Evolutionary conservation across 2,329 filamentous ascomycete genomes (phyloP), one percentile per base, ranked within the genome.

Genomic region (Colletotrichum sp.): DNA sequence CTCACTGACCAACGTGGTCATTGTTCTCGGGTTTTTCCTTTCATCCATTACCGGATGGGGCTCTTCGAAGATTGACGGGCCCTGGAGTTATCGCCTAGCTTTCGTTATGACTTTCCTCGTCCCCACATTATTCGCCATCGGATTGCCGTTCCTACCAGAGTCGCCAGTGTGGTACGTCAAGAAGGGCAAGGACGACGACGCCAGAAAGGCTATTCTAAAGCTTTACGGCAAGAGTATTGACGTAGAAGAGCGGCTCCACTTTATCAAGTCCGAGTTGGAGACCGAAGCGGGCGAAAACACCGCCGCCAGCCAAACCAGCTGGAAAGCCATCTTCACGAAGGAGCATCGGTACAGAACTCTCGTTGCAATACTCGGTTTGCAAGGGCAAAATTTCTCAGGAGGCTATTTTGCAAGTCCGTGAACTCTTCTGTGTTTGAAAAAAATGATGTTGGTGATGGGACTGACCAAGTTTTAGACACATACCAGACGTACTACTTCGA

Each of bases 401-500:
- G n/a, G n/a, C n/a, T n/a, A n/a, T n/a, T n/a, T n/a, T n/a, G n/a
- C n/a, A n/a, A n/a, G n/a, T n/a, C n/a, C n/a, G n/a, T n/a, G n/a
- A n/a, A n/a, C n/a, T n/a, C n/a, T n/a, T n/a, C n/a, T n/a, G n/a
- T n/a, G n/a, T n/a, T n/a, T n/a, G n/a, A n/a, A n/a, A n/a, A n/a
- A n/a, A n/a, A n/a, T n/a, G n/a, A n/a, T n/a, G n/a, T n/a, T n/a
- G n/a, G n/a, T n/a, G n/a, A n/a, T n/a, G n/a, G n/a, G n/a, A n/a
- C n/a, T n/a, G n/a, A n/a, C n/a, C n/a, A n/a, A n/a, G n/a, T n/a
- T n/a, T n/a, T n/a, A n/a, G n/a, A n/a, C 60, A 82, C 80, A 0
- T 82, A 82, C 16, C 80, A 82, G 69, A 82, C 81, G 0, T 82
- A 82, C 57, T 82, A 82, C 34, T 82, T 82, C 48, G 80, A 82